phyloP scores from a whole-genome alignment of 1,284 basidiomycete genomes.

The Tilletiaria anomala region DNA sequence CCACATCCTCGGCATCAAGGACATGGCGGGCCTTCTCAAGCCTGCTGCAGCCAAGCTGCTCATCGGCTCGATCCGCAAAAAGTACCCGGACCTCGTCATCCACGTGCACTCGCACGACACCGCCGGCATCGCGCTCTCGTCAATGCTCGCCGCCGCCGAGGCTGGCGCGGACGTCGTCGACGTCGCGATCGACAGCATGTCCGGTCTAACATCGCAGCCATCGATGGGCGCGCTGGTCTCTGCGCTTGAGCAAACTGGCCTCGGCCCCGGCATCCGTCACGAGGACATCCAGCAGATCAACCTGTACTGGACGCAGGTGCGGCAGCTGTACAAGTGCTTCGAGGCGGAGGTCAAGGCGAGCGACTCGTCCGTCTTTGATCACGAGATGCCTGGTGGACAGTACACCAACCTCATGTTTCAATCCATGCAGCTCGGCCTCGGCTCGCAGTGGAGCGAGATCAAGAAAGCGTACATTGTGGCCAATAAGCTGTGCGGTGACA shows the following conservation, averaged over 20 bases:
- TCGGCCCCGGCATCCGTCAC: constrained; percentile 93
- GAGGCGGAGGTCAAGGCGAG: constrained; percentile 96
- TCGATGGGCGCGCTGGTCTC: constrained; percentile 93
- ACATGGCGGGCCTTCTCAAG: constrained; percentile 97
- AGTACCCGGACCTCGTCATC: constrained; percentile 92
- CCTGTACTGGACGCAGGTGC: constrained; percentile 95
- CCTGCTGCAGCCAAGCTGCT: constrained; percentile 85
- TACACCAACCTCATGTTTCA: constrained; percentile 63
- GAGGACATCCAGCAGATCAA: constrained; percentile 95
- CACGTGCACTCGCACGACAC: constrained; percentile 99
- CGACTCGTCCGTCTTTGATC: constrained; percentile 74
- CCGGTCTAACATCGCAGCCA: constrained; percentile 92
- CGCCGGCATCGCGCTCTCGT: constrained; percentile 89
- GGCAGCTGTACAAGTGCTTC: constrained; percentile 88
- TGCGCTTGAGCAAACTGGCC: constrained; percentile 83
- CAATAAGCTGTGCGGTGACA: constrained; percentile 69
- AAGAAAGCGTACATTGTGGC: constrained; percentile 83
- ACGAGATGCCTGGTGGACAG: constrained; percentile 93
- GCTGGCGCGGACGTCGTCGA: constrained; percentile 97
- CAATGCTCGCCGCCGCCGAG: constrained; percentile 86
- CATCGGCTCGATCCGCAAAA: constrained; percentile 82
- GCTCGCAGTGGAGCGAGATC: constrained; percentile 95
- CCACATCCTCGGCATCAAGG: constrained; percentile 95
- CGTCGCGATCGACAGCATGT: constrained; percentile 91
- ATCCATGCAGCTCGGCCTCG: constrained; percentile 88